These are phyloP conservation scores for Plantago coronopus DNA, from an alignment of 305 asterid genomes.

Conservation along the genomic window DNA sequence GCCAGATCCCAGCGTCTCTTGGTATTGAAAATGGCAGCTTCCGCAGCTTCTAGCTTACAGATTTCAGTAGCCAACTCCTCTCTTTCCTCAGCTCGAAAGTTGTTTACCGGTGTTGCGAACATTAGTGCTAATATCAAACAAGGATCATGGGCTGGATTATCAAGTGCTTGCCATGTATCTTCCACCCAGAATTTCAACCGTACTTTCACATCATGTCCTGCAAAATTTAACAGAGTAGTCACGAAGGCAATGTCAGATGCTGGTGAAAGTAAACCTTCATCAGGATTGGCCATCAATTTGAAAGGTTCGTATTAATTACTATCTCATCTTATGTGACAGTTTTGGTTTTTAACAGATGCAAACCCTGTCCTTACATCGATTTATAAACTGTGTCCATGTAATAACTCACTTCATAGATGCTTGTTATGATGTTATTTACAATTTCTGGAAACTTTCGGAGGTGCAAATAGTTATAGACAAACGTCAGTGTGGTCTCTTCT, in stretches of 20 bases:
- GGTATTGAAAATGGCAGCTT: conserved; percentile 35
- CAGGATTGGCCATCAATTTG: conserved; percentile 62
- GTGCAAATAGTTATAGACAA: too few relatives aligned
- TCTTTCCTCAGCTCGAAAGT: conserved; percentile 25
- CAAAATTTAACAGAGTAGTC: conserved; percentile 33
- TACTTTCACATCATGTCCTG: conserved; percentile 43
- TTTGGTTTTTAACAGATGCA: conserved; percentile 1
- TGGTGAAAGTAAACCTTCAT: conserved; percentile 44
- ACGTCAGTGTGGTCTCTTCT: too few relatives aligned
- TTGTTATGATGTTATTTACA: too few relatives aligned
- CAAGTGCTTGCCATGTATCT: conserved; percentile 51
- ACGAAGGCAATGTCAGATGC: conserved; percentile 62
- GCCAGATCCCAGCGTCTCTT: not conserved
- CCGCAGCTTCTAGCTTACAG: conserved; percentile 38
- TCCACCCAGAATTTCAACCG: conserved; percentile 37
- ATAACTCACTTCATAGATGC: too few relatives aligned
- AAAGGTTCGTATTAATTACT: conserved; percentile 40
- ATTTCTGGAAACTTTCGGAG: too few relatives aligned
- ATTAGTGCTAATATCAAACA: conserved; percentile 27
- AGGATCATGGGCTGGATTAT: conserved; percentile 48
- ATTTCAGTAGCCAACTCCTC: conserved; percentile 33
- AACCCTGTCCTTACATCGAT: not conserved
- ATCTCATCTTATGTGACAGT: not conserved
- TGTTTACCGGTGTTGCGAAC: conserved; percentile 30
- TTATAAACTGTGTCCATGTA: not conserved